These are phyloP conservation scores for Akanthomyces muscarius DNA, from an alignment of 2,329 filamentous ascomycete genomes.

Conservation along the genomic window DNA sequence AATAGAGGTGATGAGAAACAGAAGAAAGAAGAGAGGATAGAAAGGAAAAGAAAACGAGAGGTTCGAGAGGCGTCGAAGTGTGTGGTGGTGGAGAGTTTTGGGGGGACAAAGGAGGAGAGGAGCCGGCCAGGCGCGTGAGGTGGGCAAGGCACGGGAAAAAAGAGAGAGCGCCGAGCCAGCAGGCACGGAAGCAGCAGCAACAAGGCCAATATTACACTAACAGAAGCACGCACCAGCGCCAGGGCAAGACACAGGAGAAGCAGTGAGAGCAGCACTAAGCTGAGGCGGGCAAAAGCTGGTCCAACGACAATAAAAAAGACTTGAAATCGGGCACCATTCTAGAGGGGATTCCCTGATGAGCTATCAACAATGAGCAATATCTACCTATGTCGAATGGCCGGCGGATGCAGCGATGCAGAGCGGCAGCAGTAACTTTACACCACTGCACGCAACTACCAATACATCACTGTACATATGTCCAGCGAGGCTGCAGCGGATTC, in stretches of 20 bases:
- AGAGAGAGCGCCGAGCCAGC: background rate
- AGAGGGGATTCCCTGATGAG: background rate
- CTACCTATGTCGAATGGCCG: no score
- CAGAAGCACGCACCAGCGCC: slow-evolving; percentile 11
- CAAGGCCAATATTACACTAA: slow-evolving; percentile 5
- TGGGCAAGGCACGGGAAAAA: background rate
- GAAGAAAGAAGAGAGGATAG: slow-evolving; percentile 10
- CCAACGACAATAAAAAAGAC: background rate
- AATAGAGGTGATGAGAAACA: slow-evolving; percentile 16
- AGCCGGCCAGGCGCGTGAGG: background rate
- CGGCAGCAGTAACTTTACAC: background rate
- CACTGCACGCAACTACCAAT: background rate
- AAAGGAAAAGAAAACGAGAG: slow-evolving; percentile 14
- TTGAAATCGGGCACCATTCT: background rate
- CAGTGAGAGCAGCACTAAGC: background rate
- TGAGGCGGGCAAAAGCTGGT: background rate
- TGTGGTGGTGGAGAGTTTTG: slow-evolving; percentile 14
- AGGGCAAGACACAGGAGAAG: slow-evolving; percentile 10
- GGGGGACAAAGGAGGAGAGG: slow-evolving; percentile 15
- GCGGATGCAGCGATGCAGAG: background rate
- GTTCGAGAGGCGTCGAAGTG: slow-evolving; percentile 8
- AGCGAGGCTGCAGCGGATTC: background rate
- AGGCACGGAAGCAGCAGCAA: slow-evolving; percentile 13
- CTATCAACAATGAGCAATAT: no score
- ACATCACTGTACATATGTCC: background rate